Conservation (phyloP, 139 green algal genomes). For the Micractinium sp. region DNA sequence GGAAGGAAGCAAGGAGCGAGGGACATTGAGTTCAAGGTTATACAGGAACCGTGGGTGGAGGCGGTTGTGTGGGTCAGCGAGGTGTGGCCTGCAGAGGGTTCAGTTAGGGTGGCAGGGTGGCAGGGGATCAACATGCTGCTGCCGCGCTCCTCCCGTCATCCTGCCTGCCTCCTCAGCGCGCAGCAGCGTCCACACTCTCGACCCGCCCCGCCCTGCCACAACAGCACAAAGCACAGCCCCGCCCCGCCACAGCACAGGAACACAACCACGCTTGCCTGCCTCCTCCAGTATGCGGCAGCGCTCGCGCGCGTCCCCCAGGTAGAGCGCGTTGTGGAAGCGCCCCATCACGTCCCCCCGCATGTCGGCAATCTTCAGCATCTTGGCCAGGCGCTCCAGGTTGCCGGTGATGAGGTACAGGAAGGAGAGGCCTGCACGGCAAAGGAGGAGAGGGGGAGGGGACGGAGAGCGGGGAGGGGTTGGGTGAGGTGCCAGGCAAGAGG, state of each 20-base stretch:
- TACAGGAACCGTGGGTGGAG: too few relatives aligned
- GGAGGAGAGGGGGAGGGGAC: background rate
- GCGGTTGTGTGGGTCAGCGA: too few relatives aligned
- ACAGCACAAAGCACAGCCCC: too few relatives aligned
- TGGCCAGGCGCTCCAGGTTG: slow-evolving; percentile 90
- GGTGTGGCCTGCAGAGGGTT: background rate
- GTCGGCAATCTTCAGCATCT: slow-evolving; percentile 99
- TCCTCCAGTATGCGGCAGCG: slow-evolving; percentile 77
- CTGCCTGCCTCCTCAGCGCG: background rate
- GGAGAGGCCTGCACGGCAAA: slow-evolving; percentile 69
- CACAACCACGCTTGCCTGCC: background rate
- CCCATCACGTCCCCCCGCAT: slow-evolving; percentile 95
- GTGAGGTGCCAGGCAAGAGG: background rate
- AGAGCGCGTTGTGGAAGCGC: slow-evolving; percentile 98
- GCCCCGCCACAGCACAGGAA: background rate
- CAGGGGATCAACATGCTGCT: too few relatives aligned
- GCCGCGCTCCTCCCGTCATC: too few relatives aligned
- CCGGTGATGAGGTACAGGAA: slow-evolving; percentile 99
- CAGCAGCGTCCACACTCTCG: too few relatives aligned
- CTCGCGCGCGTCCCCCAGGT: slow-evolving; percentile 93
- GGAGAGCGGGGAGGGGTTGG: background rate
- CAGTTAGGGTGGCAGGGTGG: background rate
- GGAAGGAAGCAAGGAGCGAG: background rate
- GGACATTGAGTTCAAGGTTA: background rate
- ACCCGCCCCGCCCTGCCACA: too few relatives aligned